A percentile compares a stretch with the other conserved stretches of the same genome.
Conservation (phyloP, 163 green algal species). For the Volvox carteri region DNA sequence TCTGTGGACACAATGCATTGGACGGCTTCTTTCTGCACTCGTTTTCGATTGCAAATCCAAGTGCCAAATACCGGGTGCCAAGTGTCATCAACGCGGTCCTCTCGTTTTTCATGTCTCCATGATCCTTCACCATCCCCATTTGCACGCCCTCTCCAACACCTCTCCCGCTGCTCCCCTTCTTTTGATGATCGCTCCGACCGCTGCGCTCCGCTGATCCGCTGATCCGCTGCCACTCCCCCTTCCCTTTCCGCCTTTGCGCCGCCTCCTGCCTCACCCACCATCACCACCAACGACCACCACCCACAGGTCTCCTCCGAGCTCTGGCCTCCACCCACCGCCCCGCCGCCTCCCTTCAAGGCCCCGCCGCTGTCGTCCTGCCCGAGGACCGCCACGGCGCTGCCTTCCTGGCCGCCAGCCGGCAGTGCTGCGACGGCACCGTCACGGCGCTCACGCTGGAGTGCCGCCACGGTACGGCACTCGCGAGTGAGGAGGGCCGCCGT, state of each 20-base stretch:
- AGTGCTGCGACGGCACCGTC: slow-evolving; percentile 58
- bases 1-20: too few species aligned
- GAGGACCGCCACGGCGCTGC: slow-evolving; percentile 69
- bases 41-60: too few species aligned
- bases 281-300: neutral
- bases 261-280: neutral
- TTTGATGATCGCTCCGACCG: too few species aligned
- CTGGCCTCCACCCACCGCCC: slow-evolving; percentile 48
- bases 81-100: too few species aligned
- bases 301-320: slow-evolving; percentile 53
- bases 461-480: slow-evolving; percentile 35
- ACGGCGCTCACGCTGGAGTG: slow-evolving; percentile 64
- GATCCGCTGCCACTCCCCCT: neutral
- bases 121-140: too few species aligned
- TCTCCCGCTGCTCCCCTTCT: too few species aligned
- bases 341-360: slow-evolving; percentile 63
- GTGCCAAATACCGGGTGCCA: too few species aligned
- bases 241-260: neutral
- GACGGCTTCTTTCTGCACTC: too few species aligned
- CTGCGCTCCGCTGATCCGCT: too few species aligned
- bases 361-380: slow-evolving; percentile 72
- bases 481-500: neutral
- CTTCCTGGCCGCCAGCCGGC: slow-evolving; percentile 66
- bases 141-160: too few species aligned
- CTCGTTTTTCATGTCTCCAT: too few species aligned